A percentile compares a stretch with the other conserved stretches of the same genome.
Conservation (phyloP, 768 basidiomycete species). For the Boletellus ananas region DNA sequence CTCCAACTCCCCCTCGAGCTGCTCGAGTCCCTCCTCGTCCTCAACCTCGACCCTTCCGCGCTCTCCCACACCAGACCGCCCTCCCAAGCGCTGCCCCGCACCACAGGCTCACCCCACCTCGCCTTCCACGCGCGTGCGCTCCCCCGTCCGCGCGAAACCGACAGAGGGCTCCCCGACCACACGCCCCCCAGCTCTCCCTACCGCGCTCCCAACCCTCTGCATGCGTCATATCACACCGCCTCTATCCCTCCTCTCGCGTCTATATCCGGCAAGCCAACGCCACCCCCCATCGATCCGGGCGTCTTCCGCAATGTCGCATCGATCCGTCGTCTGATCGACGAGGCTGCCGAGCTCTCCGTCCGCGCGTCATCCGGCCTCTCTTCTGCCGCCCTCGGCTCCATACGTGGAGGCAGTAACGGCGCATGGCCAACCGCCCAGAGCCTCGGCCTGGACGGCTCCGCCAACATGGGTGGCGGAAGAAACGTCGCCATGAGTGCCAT, state of each 20-base stretch:
- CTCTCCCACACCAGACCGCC: slow-evolving; percentile 47
- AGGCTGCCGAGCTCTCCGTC: slow-evolving; percentile 84
- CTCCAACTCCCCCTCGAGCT: slow-evolving; percentile 84
- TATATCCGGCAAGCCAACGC: slow-evolving; percentile 63
- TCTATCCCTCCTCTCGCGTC: slow-evolving; percentile 46
- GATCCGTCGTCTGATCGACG: slow-evolving; percentile 82
- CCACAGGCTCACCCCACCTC: slow-evolving; percentile 23
- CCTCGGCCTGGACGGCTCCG: slow-evolving; percentile 59
- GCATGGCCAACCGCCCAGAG: slow-evolving; percentile 64
- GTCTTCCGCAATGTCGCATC: slow-evolving; percentile 73
- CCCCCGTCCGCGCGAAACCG: slow-evolving; percentile 33
- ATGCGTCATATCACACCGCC: slow-evolving; percentile 21
- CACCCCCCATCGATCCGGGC: slow-evolving; percentile 87
- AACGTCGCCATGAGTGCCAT: slow-evolving; percentile 82
- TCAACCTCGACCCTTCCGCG: slow-evolving; percentile 75
- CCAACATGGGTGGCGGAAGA: slow-evolving; percentile 54
- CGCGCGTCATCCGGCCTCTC: slow-evolving; percentile 84
- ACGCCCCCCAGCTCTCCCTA: slow-evolving; percentile 47
- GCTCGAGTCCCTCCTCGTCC: slow-evolving; percentile 71
- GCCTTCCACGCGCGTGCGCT: slow-evolving; percentile 13
- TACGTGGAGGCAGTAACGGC: slow-evolving; percentile 43
- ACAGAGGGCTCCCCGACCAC: slow-evolving; percentile 42
- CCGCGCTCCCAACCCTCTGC: slow-evolving; percentile 33
- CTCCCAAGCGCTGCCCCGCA: slow-evolving; percentile 26
- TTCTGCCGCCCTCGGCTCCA: slow-evolving; percentile 65